Evolutionary conservation across 768 basidiomycete genomes (phyloP).

Genomic region (Leccinum subgranulosum): DNA sequence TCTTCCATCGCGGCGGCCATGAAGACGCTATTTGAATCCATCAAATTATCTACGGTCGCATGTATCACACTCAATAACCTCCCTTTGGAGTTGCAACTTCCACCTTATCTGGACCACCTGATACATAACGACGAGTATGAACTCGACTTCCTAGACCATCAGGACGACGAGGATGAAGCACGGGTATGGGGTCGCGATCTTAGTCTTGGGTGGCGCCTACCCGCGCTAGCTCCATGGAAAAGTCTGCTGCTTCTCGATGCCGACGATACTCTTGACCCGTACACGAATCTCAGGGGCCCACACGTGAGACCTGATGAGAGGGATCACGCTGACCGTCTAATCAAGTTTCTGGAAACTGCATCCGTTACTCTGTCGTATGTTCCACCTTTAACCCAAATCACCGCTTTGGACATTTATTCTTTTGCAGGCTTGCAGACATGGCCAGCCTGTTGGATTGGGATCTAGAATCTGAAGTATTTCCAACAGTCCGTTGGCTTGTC

Average conservation of each 20-base stretch:
- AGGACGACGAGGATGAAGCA: slow-evolving; percentile 50
- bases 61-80: slow-evolving; percentile 76
- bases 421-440: slow-evolving; percentile 68
- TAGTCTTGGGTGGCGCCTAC: slow-evolving; percentile 68
- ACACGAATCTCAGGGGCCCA: slow-evolving; percentile 55
- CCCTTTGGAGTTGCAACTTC: slow-evolving; percentile 82
- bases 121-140: slow-evolving; percentile 63
- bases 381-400: neutral
- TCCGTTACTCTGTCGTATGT: slow-evolving; percentile 76
- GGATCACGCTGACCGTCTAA: slow-evolving; percentile 63
- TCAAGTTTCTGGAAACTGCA: slow-evolving; percentile 72
- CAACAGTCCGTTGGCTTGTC: slow-evolving; percentile 90
- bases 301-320: slow-evolving; percentile 64
- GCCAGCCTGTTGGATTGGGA: slow-evolving; percentile 81
- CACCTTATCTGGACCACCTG: slow-evolving; percentile 72
- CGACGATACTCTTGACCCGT: slow-evolving; percentile 53
- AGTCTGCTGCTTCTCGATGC: slow-evolving; percentile 75
- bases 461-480: slow-evolving; percentile 76
- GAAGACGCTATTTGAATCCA: slow-evolving; percentile 72
- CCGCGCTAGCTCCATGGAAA: slow-evolving; percentile 87
- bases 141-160: slow-evolving; percentile 45
- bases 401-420: neutral
- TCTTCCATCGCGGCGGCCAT: slow-evolving; percentile 80
- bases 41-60: slow-evolving; percentile 74
- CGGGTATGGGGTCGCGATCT: slow-evolving; percentile 67